Conservation (phyloP, 352 stramenopile genomes). For the Phytophthora foliorum region DNA sequence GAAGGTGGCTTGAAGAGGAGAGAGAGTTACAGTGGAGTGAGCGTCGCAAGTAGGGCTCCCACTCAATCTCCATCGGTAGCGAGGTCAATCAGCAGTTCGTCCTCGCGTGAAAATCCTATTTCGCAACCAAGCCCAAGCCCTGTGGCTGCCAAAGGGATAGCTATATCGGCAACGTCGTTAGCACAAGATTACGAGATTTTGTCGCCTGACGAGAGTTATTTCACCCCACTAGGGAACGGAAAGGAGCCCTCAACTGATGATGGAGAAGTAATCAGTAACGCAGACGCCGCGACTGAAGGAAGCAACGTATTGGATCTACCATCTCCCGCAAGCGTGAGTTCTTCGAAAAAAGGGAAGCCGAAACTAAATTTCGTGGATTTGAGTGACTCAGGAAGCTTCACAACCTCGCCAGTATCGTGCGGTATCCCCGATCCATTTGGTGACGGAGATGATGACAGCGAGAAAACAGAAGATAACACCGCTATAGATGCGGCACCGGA, state of each 20-base stretch:
- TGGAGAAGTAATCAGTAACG: slow-evolving; percentile 2
- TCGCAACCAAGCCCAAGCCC: slow-evolving; percentile 18
- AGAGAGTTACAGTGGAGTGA: slow-evolving; percentile 33
- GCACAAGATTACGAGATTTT: slow-evolving; percentile 43
- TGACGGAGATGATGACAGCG: slow-evolving; percentile 16
- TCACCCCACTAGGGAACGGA: slow-evolving; percentile 22
- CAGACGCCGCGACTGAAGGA: neutral
- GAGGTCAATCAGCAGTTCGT: slow-evolving; percentile 25
- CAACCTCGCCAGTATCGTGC: slow-evolving; percentile 39
- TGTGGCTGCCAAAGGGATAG: slow-evolving; percentile 5
- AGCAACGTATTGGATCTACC: slow-evolving; percentile 12
- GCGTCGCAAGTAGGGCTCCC: slow-evolving; percentile 10
- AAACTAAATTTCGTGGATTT: slow-evolving; percentile 41
- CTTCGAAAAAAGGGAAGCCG: slow-evolving; percentile 32
- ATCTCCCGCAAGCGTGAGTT: slow-evolving; percentile 29
- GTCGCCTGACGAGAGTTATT: slow-evolving; percentile 28
- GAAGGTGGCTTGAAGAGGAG: slow-evolving; percentile 33
- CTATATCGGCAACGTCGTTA: slow-evolving; percentile 34
- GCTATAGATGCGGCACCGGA: slow-evolving; percentile 10
- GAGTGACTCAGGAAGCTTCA: slow-evolving; percentile 37
- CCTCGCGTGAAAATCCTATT: slow-evolving; percentile 18
- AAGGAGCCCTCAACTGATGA: slow-evolving; percentile 11
- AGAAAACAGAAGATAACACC: slow-evolving; percentile 19
- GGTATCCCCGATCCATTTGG: slow-evolving; percentile 23
- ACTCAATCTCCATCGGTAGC: slow-evolving; percentile 4